Percentiles rank a stretch among this genome's conserved stretches.
Conservation (phyloP, 345 rosid genomes). For the Pistacia integerrima region DNA sequence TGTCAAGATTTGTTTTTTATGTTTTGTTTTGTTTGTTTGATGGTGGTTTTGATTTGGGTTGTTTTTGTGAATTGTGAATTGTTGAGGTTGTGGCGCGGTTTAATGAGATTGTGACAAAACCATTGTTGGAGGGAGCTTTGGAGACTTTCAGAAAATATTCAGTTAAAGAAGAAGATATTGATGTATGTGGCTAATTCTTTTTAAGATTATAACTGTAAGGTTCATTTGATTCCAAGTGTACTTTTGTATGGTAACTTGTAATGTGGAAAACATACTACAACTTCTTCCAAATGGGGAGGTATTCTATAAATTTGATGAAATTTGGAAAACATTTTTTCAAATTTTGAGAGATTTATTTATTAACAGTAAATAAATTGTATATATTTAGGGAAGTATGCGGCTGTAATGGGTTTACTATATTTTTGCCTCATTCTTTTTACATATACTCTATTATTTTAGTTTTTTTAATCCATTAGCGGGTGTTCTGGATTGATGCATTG, state of each 20-base stretch:
- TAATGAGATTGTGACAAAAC: constrained; percentile 89
- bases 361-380: constrained; percentile 52
- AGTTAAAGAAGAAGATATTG: constrained; percentile 77
- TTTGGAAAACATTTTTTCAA: no score
- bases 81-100: constrained; percentile 88
- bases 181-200: constrained; percentile 39
- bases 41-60: background rate
- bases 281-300: background rate
- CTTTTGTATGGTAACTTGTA: background rate
- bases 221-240: background rate
- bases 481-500: no score
- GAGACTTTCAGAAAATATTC: constrained; percentile 82
- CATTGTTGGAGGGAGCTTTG: constrained; percentile 83
- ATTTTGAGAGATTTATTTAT: constrained; percentile 18
- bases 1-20: background rate
- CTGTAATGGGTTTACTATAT: no score
- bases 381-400: no score
- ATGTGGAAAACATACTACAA: no score
- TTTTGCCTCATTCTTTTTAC: no score
- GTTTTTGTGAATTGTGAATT: background rate
- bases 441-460: no score
- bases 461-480: no score
- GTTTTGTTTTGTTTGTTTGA: background rate
- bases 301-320: background rate
- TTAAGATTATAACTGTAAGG: background rate